These are phyloP conservation scores for Brassica juncea DNA, from an alignment of 345 rosid genomes.

Conservation along the genomic window DNA sequence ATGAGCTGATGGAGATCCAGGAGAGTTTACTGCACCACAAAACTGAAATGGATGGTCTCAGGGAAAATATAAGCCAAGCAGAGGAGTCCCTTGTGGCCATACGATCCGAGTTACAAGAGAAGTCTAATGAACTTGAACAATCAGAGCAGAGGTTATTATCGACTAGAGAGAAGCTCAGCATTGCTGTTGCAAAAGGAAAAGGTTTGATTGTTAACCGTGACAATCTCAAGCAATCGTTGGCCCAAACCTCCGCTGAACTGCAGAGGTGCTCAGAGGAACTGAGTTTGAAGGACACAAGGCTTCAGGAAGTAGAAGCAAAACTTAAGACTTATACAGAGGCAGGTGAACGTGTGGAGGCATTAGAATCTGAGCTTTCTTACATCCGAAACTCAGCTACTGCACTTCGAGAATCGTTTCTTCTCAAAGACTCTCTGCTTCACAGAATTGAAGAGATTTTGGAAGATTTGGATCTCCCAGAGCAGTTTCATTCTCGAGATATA, in stretches of 20 bases:
- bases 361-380: slow-evolving; percentile 97
- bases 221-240: slow-evolving; percentile 67
- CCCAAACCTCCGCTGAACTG: slow-evolving; percentile 71
- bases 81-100: slow-evolving; percentile 56
- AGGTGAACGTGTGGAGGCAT: slow-evolving; percentile 89
- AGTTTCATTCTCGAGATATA: slow-evolving; percentile 82
- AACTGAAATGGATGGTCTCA: slow-evolving; percentile 56
- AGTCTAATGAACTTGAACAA: slow-evolving; percentile 66
- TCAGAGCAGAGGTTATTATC: slow-evolving; percentile 85
- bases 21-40: slow-evolving; percentile 64
- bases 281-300: slow-evolving; percentile 62
- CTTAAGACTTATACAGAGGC: slow-evolving; percentile 80
- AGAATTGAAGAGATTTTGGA: slow-evolving; percentile 92
- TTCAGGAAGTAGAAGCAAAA: slow-evolving; percentile 72
- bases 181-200: slow-evolving; percentile 96
- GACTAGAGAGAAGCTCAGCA: slow-evolving; percentile 90
- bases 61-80: slow-evolving; percentile 50
- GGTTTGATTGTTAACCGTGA: slow-evolving; percentile 87
- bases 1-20: slow-evolving; percentile 51
- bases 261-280: slow-evolving; percentile 77
- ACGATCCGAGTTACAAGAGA: slow-evolving; percentile 58
- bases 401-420: slow-evolving; percentile 91
- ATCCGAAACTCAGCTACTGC: slow-evolving; percentile 97
- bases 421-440: slow-evolving; percentile 91
- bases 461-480: slow-evolving; percentile 88